Conservation (phyloP, 179 eudicot species). For the Vitellaria paradoxa region DNA sequence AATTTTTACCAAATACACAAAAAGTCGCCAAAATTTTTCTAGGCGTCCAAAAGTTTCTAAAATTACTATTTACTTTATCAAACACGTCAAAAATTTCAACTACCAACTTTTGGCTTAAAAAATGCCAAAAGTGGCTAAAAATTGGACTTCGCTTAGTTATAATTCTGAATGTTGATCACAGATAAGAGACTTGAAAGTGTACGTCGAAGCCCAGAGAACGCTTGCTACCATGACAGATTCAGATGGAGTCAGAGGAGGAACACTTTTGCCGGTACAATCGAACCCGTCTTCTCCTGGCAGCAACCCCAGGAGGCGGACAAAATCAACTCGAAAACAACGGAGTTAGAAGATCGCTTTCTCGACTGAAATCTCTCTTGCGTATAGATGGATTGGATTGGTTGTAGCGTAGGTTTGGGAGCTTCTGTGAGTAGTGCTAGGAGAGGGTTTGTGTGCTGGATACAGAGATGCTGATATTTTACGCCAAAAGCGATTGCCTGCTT, state of each 20-base stretch:
- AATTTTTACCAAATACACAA: too few relatives aligned
- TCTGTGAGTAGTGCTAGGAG: not conserved
- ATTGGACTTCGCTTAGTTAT: not conserved
- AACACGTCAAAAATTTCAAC: too few relatives aligned
- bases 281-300: constrained; percentile 39
- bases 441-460: not conserved
- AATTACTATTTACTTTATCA: too few relatives aligned
- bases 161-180: constrained; percentile 20
- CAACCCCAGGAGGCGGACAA: constrained; percentile 42
- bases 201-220: constrained; percentile 68
- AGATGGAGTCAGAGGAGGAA: constrained; percentile 71
- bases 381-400: not conserved
- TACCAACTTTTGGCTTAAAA: too few relatives aligned
- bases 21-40: too few relatives aligned
- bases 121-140: too few relatives aligned
- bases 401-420: not conserved
- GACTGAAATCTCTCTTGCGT: not conserved
- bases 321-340: constrained; percentile 49
- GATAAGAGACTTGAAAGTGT: constrained; percentile 78
- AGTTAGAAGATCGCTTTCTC: constrained; percentile 17
- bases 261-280: constrained; percentile 67
- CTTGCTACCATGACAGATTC: constrained; percentile 45
- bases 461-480: not conserved
- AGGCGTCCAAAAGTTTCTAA: too few relatives aligned
- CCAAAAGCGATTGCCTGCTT: too few relatives aligned